Evolutionary conservation across 257 asterid species (phyloP), one percentile per base, ranked within the genome.

Genomic region (Solanum sejunctum): DNA sequence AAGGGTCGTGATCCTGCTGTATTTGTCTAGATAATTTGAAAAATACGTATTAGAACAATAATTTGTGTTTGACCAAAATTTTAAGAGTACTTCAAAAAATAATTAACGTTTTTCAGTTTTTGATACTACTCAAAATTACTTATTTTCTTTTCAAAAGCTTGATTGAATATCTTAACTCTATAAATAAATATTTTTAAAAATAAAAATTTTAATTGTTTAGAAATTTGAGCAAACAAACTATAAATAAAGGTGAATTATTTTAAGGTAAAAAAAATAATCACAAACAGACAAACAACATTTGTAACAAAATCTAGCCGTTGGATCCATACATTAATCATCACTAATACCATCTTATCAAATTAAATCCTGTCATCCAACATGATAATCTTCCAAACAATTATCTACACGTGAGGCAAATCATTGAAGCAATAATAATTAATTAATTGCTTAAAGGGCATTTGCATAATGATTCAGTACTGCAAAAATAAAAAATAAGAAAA

Each of bases 261-360:
- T 36, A 36, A 36, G 41, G 41, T 36, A 36, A 0, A 36, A 70
- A 26, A 7, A 39, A 70, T 39, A 32, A 49, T 43, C 4, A 78
- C 8, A 69, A 73, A 80, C 82, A 80, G 58, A 84, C 61, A 26
- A 73, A 55, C 52, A 80, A 56, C 28, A 8, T 81, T 81, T 84
- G 78, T 58, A 63, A 52, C 51, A 47, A 57, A 57, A 83, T 55
- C 72, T 83, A 85, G 54, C 75, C 61, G 12, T 73, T 23, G 21
- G 58, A 63, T 84, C 83, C 58, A 70, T 73, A 26, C 10, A 26
- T 17, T 67, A 77, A 82, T 87, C 80, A 66, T 86, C 85, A 84
- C 86, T 84, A 58, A 60, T 81, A 77, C 54, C 67, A 84, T 10
- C 47, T 84, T 81, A 84, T 81, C 58, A 51, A 61, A 75, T 12